Base-by-base conservation (phyloP, 352 stramenopile species). In the Pythium volutum region DNA sequence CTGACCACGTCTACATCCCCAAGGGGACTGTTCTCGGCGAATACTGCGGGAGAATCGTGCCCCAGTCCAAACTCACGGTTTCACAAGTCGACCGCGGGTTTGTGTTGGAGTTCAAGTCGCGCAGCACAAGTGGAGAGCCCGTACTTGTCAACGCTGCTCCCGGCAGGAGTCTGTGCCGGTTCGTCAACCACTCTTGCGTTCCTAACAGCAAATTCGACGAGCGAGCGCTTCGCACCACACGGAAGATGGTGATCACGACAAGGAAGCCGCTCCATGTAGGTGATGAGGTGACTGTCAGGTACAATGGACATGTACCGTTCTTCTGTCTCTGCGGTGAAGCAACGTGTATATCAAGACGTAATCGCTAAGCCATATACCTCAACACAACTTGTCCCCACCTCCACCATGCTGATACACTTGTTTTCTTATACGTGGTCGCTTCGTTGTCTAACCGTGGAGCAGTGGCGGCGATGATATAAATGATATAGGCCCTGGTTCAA, bases 151-250 rank as follows among this genome's bases (percentile, higher is more conserved):
- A 58, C 36, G 51, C 51, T 0, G 11, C 5, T 2, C 20, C 34
- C 2, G 51, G 51, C 4, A 33, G 50, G 4, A 46, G 50, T 16
- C 5, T 57, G 0, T 57, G 50, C n/a, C 31, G 50, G 2, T 57
- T 57, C 15, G 50, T 57, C 5, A 55, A 55, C 26, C 49, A 55
- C 20, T 55, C 49, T 7, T 45, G 49, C n/a, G 29, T 20, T 5
- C 31, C 50, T 4, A 57, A 57, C 50, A 29, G 31, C 15, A 33
- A 22, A 15, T 57, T 57, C 34, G 50, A 57, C 6, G 50, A 57
- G 33, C 20, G 33, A 12, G 8, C 16, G 2, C 50, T 36, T 2
- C 50, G 50, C 18, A 25, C 33, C 1, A 46, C 50, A 20, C 15
- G 50, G 10, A 57, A 36, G 22, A 22, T 57, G 50, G 33, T 57